phyloP scores from a whole-genome alignment of 345 rosid genomes.

The Eucalyptus pauciflora region DNA sequence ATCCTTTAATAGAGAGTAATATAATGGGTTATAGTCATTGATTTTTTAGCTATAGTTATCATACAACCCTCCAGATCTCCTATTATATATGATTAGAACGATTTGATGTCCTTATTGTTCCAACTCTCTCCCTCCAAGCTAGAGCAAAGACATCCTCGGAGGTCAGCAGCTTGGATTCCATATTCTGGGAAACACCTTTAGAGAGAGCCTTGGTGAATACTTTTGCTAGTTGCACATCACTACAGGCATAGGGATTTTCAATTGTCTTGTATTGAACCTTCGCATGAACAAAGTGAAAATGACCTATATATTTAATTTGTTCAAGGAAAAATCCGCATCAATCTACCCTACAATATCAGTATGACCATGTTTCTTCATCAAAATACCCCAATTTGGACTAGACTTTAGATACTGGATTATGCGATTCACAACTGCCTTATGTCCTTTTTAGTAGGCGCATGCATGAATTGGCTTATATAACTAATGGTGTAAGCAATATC shows the following conservation, averaged over 20 bases:
- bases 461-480: background rate
- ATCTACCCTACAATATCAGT: background rate
- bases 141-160: background rate
- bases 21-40: background rate
- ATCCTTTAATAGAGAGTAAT: background rate
- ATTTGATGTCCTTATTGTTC: no score
- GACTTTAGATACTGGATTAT: background rate
- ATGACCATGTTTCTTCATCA: background rate
- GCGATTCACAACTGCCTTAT: background rate
- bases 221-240: background rate
- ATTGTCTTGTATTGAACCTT: background rate
- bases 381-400: background rate
- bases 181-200: background rate
- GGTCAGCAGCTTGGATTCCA: background rate
- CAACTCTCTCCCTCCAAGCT: background rate
- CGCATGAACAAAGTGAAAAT: background rate
- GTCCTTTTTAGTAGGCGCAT: background rate
- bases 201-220: background rate
- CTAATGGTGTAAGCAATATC: background rate
- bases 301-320: background rate
- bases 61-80: background rate
- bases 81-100: no score
- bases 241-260: background rate
- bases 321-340: background rate
- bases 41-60: background rate